A percentile compares a stretch with the other conserved stretches of the same genome.
Evolutionary conservation across 2,329 filamentous ascomycete genomes (phyloP).

Genomic region (Apiospora aurea): DNA sequence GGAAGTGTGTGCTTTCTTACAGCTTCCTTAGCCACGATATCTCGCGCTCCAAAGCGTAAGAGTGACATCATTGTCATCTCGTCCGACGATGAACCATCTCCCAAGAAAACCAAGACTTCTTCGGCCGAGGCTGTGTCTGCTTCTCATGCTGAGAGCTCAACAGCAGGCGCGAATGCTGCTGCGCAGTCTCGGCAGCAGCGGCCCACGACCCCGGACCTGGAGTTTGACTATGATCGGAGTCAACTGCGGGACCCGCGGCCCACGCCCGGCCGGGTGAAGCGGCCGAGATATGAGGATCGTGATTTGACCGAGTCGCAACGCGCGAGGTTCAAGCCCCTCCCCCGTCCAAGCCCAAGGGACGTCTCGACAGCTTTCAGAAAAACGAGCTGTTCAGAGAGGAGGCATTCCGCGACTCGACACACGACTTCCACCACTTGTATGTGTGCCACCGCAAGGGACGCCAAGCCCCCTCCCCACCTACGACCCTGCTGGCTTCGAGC

Average conservation of each 20-base stretch:
- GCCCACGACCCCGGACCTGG: slow-evolving; percentile 36
- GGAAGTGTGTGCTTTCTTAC: not conserved
- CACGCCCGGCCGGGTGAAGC: slow-evolving; percentile 34
- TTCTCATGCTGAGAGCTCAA: not conserved
- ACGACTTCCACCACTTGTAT: slow-evolving; percentile 25
- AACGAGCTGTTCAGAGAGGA: not conserved
- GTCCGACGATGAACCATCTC: not conserved
- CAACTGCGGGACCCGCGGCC: slow-evolving; percentile 36
- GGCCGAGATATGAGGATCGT: slow-evolving; percentile 26
- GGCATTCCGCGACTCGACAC: not conserved
- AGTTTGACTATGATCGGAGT: slow-evolving; percentile 37
- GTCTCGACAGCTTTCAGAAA: not conserved
- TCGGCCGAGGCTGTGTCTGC: not conserved
- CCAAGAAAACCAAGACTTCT: not conserved
- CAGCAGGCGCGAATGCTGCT: not conserved
- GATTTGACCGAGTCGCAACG: slow-evolving; percentile 23
- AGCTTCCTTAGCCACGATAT: not conserved
- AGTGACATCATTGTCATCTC: not conserved
- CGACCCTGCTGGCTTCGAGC: slow-evolving; percentile 32
- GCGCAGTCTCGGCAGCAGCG: slow-evolving; percentile 26
- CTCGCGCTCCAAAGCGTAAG: not conserved
- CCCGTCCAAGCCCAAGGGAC: not conserved
- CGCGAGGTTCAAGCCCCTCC: not conserved
- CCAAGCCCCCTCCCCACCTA: slow-evolving; percentile 31
- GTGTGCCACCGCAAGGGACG: slow-evolving; percentile 32